Base-by-base conservation (phyloP, 73 alveolate species). In the Blepharisma stoltei region DNA sequence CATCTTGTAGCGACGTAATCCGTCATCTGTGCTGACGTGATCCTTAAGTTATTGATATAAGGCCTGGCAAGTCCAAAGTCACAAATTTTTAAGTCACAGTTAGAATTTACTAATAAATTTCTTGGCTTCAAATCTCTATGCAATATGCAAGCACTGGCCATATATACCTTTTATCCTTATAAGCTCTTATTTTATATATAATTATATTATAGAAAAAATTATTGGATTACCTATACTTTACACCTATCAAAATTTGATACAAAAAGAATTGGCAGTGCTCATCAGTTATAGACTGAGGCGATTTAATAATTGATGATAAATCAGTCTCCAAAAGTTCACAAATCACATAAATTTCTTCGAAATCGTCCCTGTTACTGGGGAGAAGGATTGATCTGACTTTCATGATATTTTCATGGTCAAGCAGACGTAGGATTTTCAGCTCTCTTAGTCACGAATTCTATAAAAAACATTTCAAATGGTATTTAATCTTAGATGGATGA, bases 311-410 rank as follows among this genome's bases (percentile, higher is more conserved):
- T 37, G 90, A 71, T 4, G 94, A 93, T 54, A 97, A 80, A 82
- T 97, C 99, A 9, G 99, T 95, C 73, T 97, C 99, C 99, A 95
- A 94, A 68, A 97, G 84, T 81, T 97, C 99, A 55, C 92, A 73
- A 14, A 95, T 95, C 20, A 91, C 90, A 52, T 94, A 94, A 78
- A 93, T 95, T 82, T 95, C 98, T 60, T 89, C 85, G 69, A 80
- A 71, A 7, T 81, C 89, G 47, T 89, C 86, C 66, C 92, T 52
- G 8, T 87, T 65, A 52, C 71, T 66, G 6, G 97, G 96, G 48
- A 82, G 80, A 20, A 81, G 83, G 14, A 89, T 86, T 6, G 86
- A 86, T 55, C 71, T 81, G 23, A 89, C 60, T 32, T 88, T 90
- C 21, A 84, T 84, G 18, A 84, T 75, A 87, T 92, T 89, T 49